These are phyloP conservation scores for Aspergillus sp. DNA, from an alignment of 2,329 filamentous ascomycete genomes.

Conservation along the genomic window DNA sequence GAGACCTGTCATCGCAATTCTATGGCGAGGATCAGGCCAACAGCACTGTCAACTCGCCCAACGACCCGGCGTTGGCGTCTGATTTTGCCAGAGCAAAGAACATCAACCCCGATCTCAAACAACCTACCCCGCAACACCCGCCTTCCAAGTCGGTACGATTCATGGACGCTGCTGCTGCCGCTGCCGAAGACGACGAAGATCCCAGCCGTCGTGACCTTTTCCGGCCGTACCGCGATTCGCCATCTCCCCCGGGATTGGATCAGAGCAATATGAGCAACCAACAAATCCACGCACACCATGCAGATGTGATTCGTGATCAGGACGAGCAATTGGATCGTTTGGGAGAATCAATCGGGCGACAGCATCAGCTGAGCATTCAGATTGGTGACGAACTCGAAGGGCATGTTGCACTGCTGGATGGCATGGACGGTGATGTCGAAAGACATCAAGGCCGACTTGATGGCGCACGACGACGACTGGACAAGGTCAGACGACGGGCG, in stretches of 20 bases:
- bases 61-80: slow-evolving; percentile 55
- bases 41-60: slow-evolving; percentile 43
- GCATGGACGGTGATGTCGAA: slow-evolving; percentile 78
- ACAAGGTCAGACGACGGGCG: slow-evolving; percentile 66
- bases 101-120: slow-evolving; percentile 37
- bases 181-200: slow-evolving; percentile 44
- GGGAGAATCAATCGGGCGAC: slow-evolving; percentile 79
- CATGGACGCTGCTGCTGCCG: slow-evolving; percentile 56
- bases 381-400: slow-evolving; percentile 94
- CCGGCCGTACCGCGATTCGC: slow-evolving; percentile 55
- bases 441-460: slow-evolving; percentile 73
- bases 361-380: slow-evolving; percentile 88
- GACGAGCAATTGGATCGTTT: slow-evolving; percentile 88
- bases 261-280: slow-evolving; percentile 65
- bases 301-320: slow-evolving; percentile 76
- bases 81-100: slow-evolving; percentile 62
- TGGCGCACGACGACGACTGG: slow-evolving; percentile 67
- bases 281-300: slow-evolving; percentile 83
- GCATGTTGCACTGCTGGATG: slow-evolving; percentile 83
- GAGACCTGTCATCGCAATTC: slow-evolving; percentile 76
- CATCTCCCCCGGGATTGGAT: slow-evolving; percentile 43
- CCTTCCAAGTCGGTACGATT: slow-evolving; percentile 77
- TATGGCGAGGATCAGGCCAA: slow-evolving; percentile 54
- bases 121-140: slow-evolving; percentile 40
- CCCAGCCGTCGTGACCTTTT: slow-evolving; percentile 57